phyloP scores from a whole-genome alignment of 2,329 filamentous ascomycete species.

The Cladosporium sp. region DNA sequence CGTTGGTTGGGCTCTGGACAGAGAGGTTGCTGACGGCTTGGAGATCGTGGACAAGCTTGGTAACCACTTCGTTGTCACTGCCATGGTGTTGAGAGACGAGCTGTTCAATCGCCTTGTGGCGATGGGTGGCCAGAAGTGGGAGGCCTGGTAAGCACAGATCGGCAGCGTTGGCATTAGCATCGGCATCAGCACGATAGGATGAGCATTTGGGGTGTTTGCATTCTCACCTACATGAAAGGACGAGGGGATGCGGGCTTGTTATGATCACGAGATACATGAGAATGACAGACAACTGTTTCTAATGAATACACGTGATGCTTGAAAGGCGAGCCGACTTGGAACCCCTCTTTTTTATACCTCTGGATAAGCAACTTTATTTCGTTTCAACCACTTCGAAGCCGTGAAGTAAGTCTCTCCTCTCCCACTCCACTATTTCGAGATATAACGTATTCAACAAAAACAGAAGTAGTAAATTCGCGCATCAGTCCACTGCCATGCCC shows the following conservation, averaged over 20 bases:
- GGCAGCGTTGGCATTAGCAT: background rate
- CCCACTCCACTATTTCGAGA: no score
- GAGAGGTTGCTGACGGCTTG: constrained; percentile 72
- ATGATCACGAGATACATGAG: constrained; percentile 8
- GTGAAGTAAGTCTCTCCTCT: no score
- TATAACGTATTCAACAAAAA: no score
- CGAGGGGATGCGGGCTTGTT: background rate
- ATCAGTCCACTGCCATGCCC: no score
- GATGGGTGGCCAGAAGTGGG: constrained; percentile 80
- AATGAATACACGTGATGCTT: no score
- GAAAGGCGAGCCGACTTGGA: no score
- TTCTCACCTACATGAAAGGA: background rate
- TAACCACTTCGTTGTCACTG: constrained; percentile 60
- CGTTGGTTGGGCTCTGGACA: constrained; percentile 71
- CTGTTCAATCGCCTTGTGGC: constrained; percentile 75
- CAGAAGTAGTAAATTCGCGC: no score
- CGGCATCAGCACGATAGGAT: background rate
- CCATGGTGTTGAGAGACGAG: constrained; percentile 68
- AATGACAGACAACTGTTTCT: background rate
- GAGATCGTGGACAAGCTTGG: constrained; percentile 60
- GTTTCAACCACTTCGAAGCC: no score
- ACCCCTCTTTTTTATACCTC: no score
- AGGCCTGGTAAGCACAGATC: constrained; percentile 58
- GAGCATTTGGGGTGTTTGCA: no score
- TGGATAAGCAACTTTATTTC: no score